Evolutionary conservation across 2,329 filamentous ascomycete genomes (phyloP), one percentile per base, ranked within the genome.

Genomic region (Didymella segeticola): DNA sequence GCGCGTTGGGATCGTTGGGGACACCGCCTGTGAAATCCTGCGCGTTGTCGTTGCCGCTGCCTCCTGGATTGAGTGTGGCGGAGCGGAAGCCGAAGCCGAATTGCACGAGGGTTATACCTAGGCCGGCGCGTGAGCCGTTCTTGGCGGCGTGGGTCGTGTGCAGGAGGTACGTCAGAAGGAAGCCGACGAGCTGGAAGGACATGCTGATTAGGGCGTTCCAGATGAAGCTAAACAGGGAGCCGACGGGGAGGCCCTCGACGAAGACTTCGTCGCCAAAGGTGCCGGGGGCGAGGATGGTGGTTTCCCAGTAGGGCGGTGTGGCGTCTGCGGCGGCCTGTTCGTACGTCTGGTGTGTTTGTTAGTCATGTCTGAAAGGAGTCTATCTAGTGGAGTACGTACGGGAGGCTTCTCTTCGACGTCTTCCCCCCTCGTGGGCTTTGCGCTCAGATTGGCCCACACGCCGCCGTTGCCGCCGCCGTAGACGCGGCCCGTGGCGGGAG

Each of bases 111-210:
- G 93, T 97, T 64, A 99, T 91, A 57, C 95, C 95, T 43, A 99
- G 87, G 47, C 95, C 95, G 45, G 93, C 93, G 69, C 91, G 89
- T 38, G 93, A 96, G 43, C 95, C 95, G 73, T 99, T 96, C 79
- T 99, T 99, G 67, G 95, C 95, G 4, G 95, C 95, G 75, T 99
- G 95, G 7, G 93, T 96, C 25, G 95, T 98, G 82, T 99, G 95
- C 3, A 99, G 84, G 52, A 99, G 90, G 75, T 99, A 99, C 23
- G 95, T 98, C 67, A 99, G 89, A 25, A 99, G 86, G 82, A 99
- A 99, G 47, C 95, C 95, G 76, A 97, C 91, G 60, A 98, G 85
- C 75, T 96, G 91, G 82, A 99, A 98, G 36, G 93, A 96, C 83
- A 96, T 93, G 61, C 91, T 96, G 63, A 99, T 98, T 86, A 98